Evolutionary conservation across 2,329 filamentous ascomycete species (phyloP).

Genomic region (Atkinsonella texensis): DNA sequence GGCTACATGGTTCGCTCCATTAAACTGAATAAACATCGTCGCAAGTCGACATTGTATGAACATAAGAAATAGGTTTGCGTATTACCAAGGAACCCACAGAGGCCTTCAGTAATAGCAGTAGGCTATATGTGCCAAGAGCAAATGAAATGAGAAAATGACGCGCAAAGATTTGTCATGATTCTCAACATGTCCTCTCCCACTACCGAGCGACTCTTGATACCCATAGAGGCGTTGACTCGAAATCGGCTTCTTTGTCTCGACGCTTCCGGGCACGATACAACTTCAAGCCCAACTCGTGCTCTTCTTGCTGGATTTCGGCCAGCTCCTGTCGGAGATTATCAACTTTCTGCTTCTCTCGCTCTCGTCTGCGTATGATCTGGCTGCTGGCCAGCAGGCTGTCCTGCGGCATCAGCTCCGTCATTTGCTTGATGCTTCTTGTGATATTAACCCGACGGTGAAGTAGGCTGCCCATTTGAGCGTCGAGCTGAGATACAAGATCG

Average conservation of each 20-base stretch:
- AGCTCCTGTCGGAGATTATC: constrained; percentile 54
- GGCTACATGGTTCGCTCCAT: neutral
- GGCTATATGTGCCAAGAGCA: neutral
- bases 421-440: constrained; percentile 58
- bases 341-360: constrained; percentile 52
- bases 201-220: constrained; percentile 62
- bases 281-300: constrained; percentile 67
- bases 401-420: constrained; percentile 65
- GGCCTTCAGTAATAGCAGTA: neutral
- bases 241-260: constrained; percentile 52
- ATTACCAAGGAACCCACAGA: neutral
- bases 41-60: neutral
- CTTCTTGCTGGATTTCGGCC: constrained; percentile 60
- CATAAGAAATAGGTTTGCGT: neutral
- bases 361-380: constrained; percentile 45
- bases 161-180: neutral
- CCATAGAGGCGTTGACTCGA: constrained; percentile 61
- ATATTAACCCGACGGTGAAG: constrained; percentile 59
- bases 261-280: constrained; percentile 65
- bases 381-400: constrained; percentile 56
- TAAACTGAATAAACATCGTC: neutral
- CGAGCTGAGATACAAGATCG: constrained; percentile 55
- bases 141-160: neutral
- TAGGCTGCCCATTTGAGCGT: constrained; percentile 53
- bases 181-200: constrained; percentile 10